Base-by-base conservation (phyloP, 805 yeast species). In the Kuraishia hungarica region DNA sequence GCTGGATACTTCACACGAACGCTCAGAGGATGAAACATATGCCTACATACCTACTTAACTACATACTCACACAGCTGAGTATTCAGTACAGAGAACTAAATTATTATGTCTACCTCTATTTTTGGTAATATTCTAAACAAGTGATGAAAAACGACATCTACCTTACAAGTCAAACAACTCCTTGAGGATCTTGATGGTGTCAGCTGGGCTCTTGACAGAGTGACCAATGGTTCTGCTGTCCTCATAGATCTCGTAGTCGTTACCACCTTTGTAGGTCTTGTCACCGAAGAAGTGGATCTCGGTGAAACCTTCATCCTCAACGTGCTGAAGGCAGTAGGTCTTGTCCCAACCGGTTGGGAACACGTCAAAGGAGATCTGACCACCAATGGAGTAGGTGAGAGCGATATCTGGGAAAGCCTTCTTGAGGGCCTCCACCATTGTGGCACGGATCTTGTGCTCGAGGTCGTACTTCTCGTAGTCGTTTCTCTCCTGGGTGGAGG, bases 311-410 rank as follows among this genome's bases (percentile, higher is more conserved):
- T 93, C 97, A 58, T 78, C 73, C 66, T 76, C 89, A 64, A 94
- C 92, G 75, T 93, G 99, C 74, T 87, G 91, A 70, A 94, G 82
- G 74, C 96, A 89, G 79, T 93, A 94, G 59, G 99, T 94, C 83
- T 94, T 94, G 76, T 94, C 99, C 99, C 99, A 94, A 69, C 99
- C 99, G 60, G 97, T 89, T 78, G 99, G 99, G 93, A 94, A 94
- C 61, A 94, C 98, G 68, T 94, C 99, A 67, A 94, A 94, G 39
- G 98, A 93, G 72, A 94, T 94, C 81, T 94, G 98, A 65, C 99
- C 99, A 73, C 99, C 99, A 62, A 94, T 94, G 57, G 99, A 94
- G 82, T 87, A 94, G 62, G 98, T 93, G 69, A 94, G 81, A 55
- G 86, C 87, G 66, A 78, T 78, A 73, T 92, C 93, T 56, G 93